Conservation (phyloP, 2,329 filamentous ascomycete species). For the Talaromyces marneffei region DNA sequence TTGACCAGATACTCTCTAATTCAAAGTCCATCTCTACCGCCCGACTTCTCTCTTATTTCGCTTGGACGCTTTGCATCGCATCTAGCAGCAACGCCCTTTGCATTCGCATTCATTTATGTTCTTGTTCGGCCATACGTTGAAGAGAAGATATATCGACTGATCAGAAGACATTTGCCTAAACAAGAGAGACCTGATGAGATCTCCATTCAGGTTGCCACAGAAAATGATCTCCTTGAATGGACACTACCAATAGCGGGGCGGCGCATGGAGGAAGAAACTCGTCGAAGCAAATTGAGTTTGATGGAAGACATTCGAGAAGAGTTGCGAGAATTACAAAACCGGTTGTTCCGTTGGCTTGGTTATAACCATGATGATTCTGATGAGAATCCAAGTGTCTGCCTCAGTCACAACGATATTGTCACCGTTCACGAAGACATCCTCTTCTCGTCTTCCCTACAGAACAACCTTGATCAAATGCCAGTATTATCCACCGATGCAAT, state of each 20-base stretch:
- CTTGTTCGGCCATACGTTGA: slow-evolving; percentile 35
- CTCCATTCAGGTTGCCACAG: slow-evolving; percentile 38
- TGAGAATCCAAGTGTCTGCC: slow-evolving; percentile 10
- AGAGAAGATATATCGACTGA: slow-evolving; percentile 35
- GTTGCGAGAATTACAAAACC: slow-evolving; percentile 25
- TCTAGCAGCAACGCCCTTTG: slow-evolving; percentile 32
- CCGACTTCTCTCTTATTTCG: slow-evolving; percentile 23
- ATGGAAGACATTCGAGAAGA: slow-evolving; percentile 35
- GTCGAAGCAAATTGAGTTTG: slow-evolving; percentile 32
- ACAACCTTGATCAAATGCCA: background rate
- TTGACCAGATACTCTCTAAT: slow-evolving; percentile 32
- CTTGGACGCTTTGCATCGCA: slow-evolving; percentile 23
- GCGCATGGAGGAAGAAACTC: slow-evolving; percentile 35
- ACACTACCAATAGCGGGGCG: slow-evolving; percentile 37
- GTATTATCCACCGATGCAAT: background rate
- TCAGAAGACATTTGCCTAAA: slow-evolving; percentile 39
- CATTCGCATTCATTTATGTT: slow-evolving; percentile 31
- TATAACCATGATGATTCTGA: slow-evolving; percentile 19
- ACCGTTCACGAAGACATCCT: background rate
- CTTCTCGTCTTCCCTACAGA: background rate
- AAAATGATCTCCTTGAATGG: slow-evolving; percentile 41
- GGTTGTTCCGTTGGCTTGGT: slow-evolving; percentile 30
- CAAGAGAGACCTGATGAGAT: slow-evolving; percentile 36
- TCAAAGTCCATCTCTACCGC: slow-evolving; percentile 27
- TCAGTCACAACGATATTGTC: slow-evolving; percentile 3